phyloP scores from a whole-genome alignment of 2,329 filamentous ascomycete genomes.

The Aspergillus sp. region DNA sequence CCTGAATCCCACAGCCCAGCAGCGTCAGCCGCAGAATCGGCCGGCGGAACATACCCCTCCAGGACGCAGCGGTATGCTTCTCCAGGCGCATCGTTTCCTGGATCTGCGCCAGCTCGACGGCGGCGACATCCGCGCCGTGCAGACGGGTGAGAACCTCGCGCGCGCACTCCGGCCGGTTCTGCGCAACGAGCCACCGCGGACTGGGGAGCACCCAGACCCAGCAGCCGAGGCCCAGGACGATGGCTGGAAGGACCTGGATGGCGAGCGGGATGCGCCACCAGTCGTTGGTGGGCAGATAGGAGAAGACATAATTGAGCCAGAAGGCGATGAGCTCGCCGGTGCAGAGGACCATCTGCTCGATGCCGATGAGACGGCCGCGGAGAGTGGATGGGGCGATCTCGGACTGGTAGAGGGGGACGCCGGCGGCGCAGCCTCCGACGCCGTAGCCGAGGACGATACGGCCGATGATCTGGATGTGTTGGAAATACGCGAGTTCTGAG shows the following conservation, averaged over 20 bases:
- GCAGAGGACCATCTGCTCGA: slow-evolving; percentile 14
- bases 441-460: slow-evolving; percentile 15
- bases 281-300: slow-evolving; percentile 12
- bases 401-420: slow-evolving; percentile 17
- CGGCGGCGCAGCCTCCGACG: slow-evolving; percentile 15
- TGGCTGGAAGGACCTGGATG: slow-evolving; percentile 16
- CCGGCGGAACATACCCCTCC: background rate
- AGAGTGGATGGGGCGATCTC: slow-evolving; percentile 18
- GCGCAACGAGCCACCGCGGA: slow-evolving; percentile 19
- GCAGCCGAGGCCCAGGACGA: slow-evolving; percentile 13
- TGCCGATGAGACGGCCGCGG: slow-evolving; percentile 16
- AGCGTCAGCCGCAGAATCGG: slow-evolving; percentile 12
- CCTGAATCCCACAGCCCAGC: slow-evolving; percentile 16
- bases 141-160: slow-evolving; percentile 15
- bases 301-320: slow-evolving; percentile 17
- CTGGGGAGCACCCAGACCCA: slow-evolving; percentile 13
- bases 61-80: slow-evolving; percentile 3
- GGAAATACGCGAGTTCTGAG: background rate
- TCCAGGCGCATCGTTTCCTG: slow-evolving; percentile 6
- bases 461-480: slow-evolving; percentile 12
- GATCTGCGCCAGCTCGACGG: slow-evolving; percentile 18
- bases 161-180: slow-evolving; percentile 18
- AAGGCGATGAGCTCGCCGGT: slow-evolving; percentile 18
- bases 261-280: slow-evolving; percentile 21
- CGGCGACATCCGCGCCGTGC: slow-evolving; percentile 16